These are phyloP conservation scores for Tylopilus cervinicoccineus DNA, from an alignment of 768 basidiomycete species.

Conservation along the genomic window DNA sequence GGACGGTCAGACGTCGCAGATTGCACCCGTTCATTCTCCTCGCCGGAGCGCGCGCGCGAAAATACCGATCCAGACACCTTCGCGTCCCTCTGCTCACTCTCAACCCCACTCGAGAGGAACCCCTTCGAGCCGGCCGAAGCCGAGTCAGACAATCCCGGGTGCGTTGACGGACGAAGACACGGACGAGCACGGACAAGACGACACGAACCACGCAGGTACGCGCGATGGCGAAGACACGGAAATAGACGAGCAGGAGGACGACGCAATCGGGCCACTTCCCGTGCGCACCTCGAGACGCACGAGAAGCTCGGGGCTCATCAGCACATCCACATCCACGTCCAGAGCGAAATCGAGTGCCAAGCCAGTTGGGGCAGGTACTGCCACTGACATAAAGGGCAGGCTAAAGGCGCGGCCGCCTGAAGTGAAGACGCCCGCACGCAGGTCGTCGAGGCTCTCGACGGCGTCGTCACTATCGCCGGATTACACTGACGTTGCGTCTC, in stretches of 20 bases:
- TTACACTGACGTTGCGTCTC: slow-evolving; percentile 18
- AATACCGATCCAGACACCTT: slow-evolving; percentile 10
- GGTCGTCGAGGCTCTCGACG: slow-evolving; percentile 38
- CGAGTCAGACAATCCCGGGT: slow-evolving; percentile 40
- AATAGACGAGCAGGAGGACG: slow-evolving; percentile 32
- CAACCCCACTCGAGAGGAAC: slow-evolving; percentile 7
- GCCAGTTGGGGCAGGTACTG: neutral
- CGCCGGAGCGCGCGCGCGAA: slow-evolving; percentile 12
- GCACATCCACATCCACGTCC: slow-evolving; percentile 6
- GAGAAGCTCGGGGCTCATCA: slow-evolving; percentile 11
- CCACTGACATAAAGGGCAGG: slow-evolving; percentile 12
- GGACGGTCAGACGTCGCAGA: slow-evolving; percentile 2
- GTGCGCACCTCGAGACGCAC: slow-evolving; percentile 20
- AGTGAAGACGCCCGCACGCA: slow-evolving; percentile 27
- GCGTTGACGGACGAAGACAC: slow-evolving; percentile 39
- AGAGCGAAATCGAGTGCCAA: slow-evolving; percentile 11
- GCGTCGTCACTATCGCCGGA: slow-evolving; percentile 35
- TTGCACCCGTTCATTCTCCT: slow-evolving; percentile 12
- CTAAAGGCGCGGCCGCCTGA: slow-evolving; percentile 17
- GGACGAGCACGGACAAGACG: slow-evolving; percentile 16
- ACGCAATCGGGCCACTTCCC: slow-evolving; percentile 33
- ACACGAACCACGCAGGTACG: slow-evolving; percentile 23
- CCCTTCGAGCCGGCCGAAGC: slow-evolving; percentile 4
- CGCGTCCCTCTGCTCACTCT: slow-evolving; percentile 11
- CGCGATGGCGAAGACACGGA: slow-evolving; percentile 19